phyloP scores from a whole-genome alignment of 139 green algal species.

The Marvania coccoides region DNA sequence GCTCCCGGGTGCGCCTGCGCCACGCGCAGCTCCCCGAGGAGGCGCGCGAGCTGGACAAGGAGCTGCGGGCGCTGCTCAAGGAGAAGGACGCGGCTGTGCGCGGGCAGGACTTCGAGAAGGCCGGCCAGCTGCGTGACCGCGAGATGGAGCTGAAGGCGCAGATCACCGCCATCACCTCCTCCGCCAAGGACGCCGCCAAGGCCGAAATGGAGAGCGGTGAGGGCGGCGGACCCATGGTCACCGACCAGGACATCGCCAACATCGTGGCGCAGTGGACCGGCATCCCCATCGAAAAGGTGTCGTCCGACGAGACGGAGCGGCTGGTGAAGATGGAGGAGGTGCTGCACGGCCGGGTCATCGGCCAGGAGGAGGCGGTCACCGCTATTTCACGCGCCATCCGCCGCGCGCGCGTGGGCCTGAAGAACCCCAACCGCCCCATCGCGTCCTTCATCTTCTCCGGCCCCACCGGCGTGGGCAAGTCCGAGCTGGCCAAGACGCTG shows the following conservation, averaged over 20 bases:
- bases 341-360: slow-evolving; percentile 92
- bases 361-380: slow-evolving; percentile 93
- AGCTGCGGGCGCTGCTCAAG: slow-evolving; percentile 88
- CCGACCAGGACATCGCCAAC: slow-evolving; percentile 91
- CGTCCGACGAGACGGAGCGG: slow-evolving; percentile 87
- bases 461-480: slow-evolving; percentile 90
- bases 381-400: slow-evolving; percentile 88
- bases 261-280: slow-evolving; percentile 94
- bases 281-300: slow-evolving; percentile 82
- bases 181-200: slow-evolving; percentile 17
- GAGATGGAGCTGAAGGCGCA: slow-evolving; percentile 98
- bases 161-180: slow-evolving; percentile 72
- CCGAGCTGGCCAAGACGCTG: slow-evolving; percentile 98
- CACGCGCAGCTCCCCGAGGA: slow-evolving; percentile 98
- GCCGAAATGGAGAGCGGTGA: slow-evolving; percentile 74
- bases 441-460: slow-evolving; percentile 96
- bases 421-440: slow-evolving; percentile 97
- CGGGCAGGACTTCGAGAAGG: slow-evolving; percentile 96
- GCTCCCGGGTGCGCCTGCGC: slow-evolving; percentile 85
- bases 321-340: slow-evolving; percentile 98
- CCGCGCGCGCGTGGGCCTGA: slow-evolving; percentile 91
- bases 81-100: slow-evolving; percentile 95
- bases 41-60: slow-evolving; percentile 84
- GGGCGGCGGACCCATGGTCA: slow-evolving; percentile 64
- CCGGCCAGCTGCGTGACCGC: slow-evolving; percentile 84